Evolutionary conservation across 306 rosid genomes (phyloP), one percentile per base, ranked within the genome.

Genomic region (Sindora glabra): DNA sequence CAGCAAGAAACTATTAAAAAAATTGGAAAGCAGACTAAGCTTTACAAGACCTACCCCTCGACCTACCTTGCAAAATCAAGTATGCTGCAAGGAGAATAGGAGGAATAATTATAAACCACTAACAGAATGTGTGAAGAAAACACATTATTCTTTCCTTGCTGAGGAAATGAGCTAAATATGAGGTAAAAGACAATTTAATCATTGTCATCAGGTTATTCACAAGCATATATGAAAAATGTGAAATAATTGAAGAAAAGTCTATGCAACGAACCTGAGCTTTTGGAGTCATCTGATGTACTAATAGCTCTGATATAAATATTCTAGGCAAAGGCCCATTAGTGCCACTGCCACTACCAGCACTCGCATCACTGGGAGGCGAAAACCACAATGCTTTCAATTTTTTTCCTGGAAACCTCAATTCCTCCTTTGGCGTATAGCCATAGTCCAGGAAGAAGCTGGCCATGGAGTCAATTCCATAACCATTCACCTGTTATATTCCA

Each of bases 341-440:
- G 14, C 98, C 77, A 65, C 74, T 69, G 44, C 86, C 90, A 51
- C 38, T 64, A 13, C 67, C 51, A 12, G 44, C 19, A 48, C 16
- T 48, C 15, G 78, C 56, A 67, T 70, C 45, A 33, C 65, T 52
- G 26, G 99, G 99, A 52, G 96, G 99, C 60, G 99, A 78, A 74
- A 92, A 92, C 99, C 96, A 86, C 55, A 89, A 40, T 10, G 99
- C 99, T 77, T 78, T 86, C 73, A 92, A 66, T 65, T 92, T 92
- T 62, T 92, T 89, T 9, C 70, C 90, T 0, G 99, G 94, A 53
- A 92, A 92, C 66, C 83, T 69, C 70, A 92, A 68, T 55, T 89
- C 96, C 29, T 83, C 94, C 69, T 55, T 63, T 12, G 53, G 78
- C 1, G 81, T 83, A 61, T 92, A 89, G 21, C 99, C 96, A 65